Evolutionary conservation across 2,329 filamentous ascomycete genomes (phyloP).

Genomic region (Phoma sp.): DNA sequence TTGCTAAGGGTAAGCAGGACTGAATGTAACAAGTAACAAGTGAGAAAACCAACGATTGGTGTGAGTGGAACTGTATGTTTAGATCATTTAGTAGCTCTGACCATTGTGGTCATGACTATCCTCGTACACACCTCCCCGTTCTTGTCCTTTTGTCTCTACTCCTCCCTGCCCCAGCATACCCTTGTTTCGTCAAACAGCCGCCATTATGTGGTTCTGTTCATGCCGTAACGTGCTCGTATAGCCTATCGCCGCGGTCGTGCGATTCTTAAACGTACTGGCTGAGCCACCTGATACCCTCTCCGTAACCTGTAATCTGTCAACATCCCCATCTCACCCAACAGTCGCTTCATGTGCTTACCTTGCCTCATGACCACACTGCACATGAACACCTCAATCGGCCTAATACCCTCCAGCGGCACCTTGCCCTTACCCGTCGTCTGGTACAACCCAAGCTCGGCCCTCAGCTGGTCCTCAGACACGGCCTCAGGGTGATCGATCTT

Average conservation of each 20-base stretch:
- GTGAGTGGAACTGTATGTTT: not conserved
- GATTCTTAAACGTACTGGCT: constrained; percentile 47
- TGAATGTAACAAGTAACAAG: not conserved
- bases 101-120: not conserved
- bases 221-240: not conserved
- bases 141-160: not conserved
- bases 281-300: constrained; percentile 50
- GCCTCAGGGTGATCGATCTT: constrained; percentile 99
- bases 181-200: not conserved
- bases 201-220: not conserved
- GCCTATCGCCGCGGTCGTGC: not conserved
- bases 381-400: constrained; percentile 88
- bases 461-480: constrained; percentile 91
- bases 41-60: not conserved
- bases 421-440: constrained; percentile 60
- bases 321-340: not conserved
- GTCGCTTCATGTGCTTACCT: constrained; percentile 49
- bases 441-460: constrained; percentile 89
- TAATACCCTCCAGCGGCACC: constrained; percentile 40
- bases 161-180: not conserved
- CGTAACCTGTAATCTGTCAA: constrained; percentile 33
- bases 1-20: constrained; percentile 17
- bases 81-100: constrained; percentile 1
- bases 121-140: not conserved
- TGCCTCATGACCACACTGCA: constrained; percentile 98